A percentile compares a stretch with the other conserved stretches of the same genome.
Conservation (phyloP, 2,329 filamentous ascomycete genomes). For the Zymoseptoria brevis region DNA sequence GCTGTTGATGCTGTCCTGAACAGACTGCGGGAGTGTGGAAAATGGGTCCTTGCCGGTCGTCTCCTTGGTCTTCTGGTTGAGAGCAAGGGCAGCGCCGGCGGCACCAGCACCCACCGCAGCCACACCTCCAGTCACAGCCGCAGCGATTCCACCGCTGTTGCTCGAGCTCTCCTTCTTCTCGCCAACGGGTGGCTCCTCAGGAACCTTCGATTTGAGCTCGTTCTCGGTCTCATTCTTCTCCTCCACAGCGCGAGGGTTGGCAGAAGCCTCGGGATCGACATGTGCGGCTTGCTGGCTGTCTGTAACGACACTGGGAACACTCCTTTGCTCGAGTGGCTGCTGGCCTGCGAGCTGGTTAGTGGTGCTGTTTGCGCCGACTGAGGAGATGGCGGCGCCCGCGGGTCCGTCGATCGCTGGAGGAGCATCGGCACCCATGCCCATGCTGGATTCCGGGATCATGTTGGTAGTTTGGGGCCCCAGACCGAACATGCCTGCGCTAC, state of each 20-base stretch:
- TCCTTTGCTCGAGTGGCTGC: conserved; percentile 38
- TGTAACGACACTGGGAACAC: conserved; percentile 56
- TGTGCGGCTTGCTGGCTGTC: conserved; percentile 63
- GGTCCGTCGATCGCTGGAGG: conserved; percentile 12
- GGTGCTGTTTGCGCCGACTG: conserved; percentile 26
- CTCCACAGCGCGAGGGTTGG: conserved; percentile 54
- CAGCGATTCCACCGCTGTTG: conserved; percentile 32
- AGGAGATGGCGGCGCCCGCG: conserved; percentile 6
- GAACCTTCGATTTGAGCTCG: conserved; percentile 61
- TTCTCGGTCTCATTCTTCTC: conserved; percentile 66
- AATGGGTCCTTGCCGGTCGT: conserved; percentile 45
- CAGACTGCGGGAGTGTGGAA: conserved; percentile 25
- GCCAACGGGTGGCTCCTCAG: conserved; percentile 31
- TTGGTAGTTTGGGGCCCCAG: conserved; percentile 47
- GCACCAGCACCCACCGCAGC: conserved; percentile 35
- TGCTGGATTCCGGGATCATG: conserved; percentile 74
- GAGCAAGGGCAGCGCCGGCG: conserved; percentile 32
- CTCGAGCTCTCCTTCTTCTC: conserved; percentile 53
- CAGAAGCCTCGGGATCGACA: conserved; percentile 56
- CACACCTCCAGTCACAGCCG: conserved; percentile 33
- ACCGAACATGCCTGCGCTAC: conserved; percentile 39
- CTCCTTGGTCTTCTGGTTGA: conserved; percentile 33
- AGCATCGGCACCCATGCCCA: conserved; percentile 52
- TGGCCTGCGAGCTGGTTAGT: conserved; percentile 40
- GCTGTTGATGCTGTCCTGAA: conserved; percentile 40